Evolutionary conservation across 495 filamentous ascomycete species (phyloP).

Genomic region (Aspergillus ellipticus): DNA sequence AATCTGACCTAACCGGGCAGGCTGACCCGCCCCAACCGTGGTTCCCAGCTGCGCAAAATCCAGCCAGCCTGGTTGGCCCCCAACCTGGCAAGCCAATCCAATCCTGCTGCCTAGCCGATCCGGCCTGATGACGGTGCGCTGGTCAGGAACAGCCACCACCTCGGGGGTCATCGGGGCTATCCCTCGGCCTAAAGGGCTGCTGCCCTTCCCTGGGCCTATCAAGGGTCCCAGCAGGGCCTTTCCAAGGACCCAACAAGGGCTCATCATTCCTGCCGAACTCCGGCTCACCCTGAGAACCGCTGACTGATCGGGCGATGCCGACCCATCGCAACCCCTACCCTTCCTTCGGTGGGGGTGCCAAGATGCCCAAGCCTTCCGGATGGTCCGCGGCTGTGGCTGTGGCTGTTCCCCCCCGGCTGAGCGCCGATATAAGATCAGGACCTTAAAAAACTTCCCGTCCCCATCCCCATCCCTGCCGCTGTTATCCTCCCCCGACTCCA

Average conservation of each 20-base stretch:
- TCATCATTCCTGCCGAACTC: background rate
- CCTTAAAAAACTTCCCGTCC: background rate
- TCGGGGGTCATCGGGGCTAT: too few relatives aligned
- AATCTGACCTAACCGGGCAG: too few relatives aligned
- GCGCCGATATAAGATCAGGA: too few relatives aligned
- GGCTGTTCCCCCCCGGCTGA: too few relatives aligned
- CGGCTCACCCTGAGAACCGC: background rate
- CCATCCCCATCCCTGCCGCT: background rate
- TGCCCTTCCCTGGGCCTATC: background rate
- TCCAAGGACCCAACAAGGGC: too few relatives aligned
- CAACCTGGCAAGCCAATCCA: background rate
- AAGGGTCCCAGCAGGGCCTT: background rate
- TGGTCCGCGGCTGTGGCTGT: slow-evolving; percentile 1
- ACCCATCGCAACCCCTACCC: background rate
- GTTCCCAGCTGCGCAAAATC: background rate
- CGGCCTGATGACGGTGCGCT: background rate
- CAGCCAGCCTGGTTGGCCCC: background rate
- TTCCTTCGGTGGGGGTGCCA: background rate
- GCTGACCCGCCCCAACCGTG: too few relatives aligned
- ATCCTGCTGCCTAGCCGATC: background rate
- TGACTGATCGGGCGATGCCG: too few relatives aligned
- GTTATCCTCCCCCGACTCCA: background rate
- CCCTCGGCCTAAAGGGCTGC: too few relatives aligned
- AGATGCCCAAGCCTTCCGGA: slow-evolving; percentile 2
- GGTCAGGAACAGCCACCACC: too few relatives aligned